phyloP scores from a whole-genome alignment of 1,139 yeast species.

The Lodderomyces orthopsilosis region DNA sequence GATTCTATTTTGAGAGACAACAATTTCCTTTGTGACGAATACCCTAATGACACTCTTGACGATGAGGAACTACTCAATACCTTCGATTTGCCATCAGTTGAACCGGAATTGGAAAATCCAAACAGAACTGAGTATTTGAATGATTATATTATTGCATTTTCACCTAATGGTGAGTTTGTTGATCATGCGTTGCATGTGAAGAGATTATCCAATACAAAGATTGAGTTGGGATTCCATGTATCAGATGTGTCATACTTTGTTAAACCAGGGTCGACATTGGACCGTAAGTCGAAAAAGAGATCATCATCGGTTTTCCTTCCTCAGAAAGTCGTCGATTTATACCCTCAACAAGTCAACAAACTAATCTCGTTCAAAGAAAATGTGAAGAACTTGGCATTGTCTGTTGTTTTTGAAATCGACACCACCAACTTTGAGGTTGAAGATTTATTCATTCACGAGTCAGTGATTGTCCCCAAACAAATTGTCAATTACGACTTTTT shows the following conservation, averaged over 20 bases:
- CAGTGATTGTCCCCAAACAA: slow-evolving; percentile 62
- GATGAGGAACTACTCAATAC: slow-evolving; percentile 13
- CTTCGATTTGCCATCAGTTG: slow-evolving; percentile 38
- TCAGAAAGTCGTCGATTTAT: slow-evolving; percentile 67
- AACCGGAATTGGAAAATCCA: slow-evolving; percentile 31
- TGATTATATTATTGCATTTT: slow-evolving; percentile 66
- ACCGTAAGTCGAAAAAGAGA: slow-evolving; percentile 87
- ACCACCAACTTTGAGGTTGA: slow-evolving; percentile 70
- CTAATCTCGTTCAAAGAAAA: slow-evolving; percentile 62
- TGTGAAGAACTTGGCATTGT: slow-evolving; percentile 64
- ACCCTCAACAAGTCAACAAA: slow-evolving; percentile 65
- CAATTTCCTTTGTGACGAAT: slow-evolving; percentile 86
- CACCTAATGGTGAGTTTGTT: slow-evolving; percentile 57
- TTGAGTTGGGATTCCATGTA: slow-evolving; percentile 78
- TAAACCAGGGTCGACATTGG: slow-evolving; percentile 71
- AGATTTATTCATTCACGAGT: slow-evolving; percentile 76
- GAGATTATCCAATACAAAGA: slow-evolving; percentile 52
- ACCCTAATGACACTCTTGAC: slow-evolving; percentile 41
- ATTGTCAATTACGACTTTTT: slow-evolving; percentile 51
- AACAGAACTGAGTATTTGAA: slow-evolving; percentile 57
- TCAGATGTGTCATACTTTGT: slow-evolving; percentile 75
- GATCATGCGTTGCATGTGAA: slow-evolving; percentile 83
- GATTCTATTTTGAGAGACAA: slow-evolving; percentile 91
- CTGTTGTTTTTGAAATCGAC: slow-evolving; percentile 81
- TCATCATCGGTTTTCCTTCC: slow-evolving; percentile 88